Conservation (phyloP, 768 basidiomycete genomes). For the Rhodotorula kratochvilovae region DNA sequence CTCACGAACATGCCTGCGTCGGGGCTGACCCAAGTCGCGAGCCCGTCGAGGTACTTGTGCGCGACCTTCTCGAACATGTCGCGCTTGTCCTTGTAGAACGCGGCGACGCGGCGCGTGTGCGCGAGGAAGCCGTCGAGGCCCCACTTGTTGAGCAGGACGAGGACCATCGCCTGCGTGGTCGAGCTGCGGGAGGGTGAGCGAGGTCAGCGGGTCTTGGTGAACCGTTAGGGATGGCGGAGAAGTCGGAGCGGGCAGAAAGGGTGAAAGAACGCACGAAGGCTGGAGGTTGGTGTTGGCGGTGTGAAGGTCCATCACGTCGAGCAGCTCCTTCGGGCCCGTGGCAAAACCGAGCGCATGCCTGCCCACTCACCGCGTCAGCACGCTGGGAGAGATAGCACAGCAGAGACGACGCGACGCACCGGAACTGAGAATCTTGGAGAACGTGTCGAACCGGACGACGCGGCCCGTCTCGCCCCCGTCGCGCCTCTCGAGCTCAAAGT, state of each 20-base stretch:
- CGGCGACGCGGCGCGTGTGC: conserved; percentile 55
- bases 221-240: too few relatives aligned
- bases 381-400: too few relatives aligned
- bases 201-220: too few relatives aligned
- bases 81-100: conserved; percentile 64
- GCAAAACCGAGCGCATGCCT: conserved; percentile 78
- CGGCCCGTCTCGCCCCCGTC: conserved; percentile 63
- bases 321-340: conserved; percentile 65
- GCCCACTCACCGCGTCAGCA: too few relatives aligned
- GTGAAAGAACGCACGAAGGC: conserved; percentile 38
- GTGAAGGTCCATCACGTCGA: conserved; percentile 66
- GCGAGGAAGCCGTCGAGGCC: conserved; percentile 67
- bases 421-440: conserved; percentile 66
- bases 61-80: conserved; percentile 74
- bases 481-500: conserved; percentile 72
- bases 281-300: conserved; percentile 57
- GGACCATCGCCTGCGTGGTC: conserved; percentile 55
- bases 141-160: conserved; percentile 63
- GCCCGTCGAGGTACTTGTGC: conserved; percentile 66
- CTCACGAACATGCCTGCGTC: conserved; percentile 80
- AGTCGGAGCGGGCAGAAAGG: conserved; percentile 41
- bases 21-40: conserved; percentile 60
- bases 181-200: conserved; percentile 17
- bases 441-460: conserved; percentile 81
- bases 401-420: too few relatives aligned